phyloP scores from a whole-genome alignment of 352 stramenopile genomes.

The Phytophthora vignae region DNA sequence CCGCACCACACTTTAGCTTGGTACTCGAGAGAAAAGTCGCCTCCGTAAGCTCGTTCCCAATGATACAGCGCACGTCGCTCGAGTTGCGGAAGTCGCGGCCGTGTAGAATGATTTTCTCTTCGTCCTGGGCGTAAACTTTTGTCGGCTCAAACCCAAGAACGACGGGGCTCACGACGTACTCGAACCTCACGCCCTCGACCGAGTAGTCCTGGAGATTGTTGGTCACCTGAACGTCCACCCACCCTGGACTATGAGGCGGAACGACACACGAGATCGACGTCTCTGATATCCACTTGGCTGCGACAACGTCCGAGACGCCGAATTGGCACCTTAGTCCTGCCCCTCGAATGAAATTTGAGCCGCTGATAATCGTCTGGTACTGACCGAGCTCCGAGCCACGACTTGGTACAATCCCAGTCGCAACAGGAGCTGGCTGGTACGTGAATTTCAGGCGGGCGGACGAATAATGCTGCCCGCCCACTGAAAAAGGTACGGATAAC shows the following conservation, averaged over 20 bases:
- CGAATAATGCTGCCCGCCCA: slow-evolving; percentile 28
- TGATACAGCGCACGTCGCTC: slow-evolving; percentile 40
- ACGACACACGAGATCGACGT: slow-evolving; percentile 39
- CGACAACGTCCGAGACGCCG: slow-evolving; percentile 40
- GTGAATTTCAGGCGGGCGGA: slow-evolving; percentile 21
- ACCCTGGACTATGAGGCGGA: slow-evolving; percentile 35
- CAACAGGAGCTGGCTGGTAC: slow-evolving; percentile 33
- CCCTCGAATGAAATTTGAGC: slow-evolving; percentile 46
- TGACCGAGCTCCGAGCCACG: slow-evolving; percentile 41
- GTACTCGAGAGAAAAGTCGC: slow-evolving; percentile 39
- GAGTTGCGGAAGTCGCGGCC: slow-evolving; percentile 53
- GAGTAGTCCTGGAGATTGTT: slow-evolving; percentile 73
- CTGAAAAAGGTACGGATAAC: slow-evolving; percentile 32
- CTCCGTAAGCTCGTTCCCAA: slow-evolving; percentile 40
- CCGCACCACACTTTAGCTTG: slow-evolving; percentile 28
- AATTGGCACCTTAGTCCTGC: slow-evolving; percentile 52
- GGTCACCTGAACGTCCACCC: slow-evolving; percentile 51
- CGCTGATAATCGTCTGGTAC: slow-evolving; percentile 39
- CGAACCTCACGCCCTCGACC: slow-evolving; percentile 29
- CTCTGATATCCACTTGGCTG: slow-evolving; percentile 47
- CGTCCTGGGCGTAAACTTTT: slow-evolving; percentile 13
- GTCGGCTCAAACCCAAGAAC: slow-evolving; percentile 46
- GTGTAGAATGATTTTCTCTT: slow-evolving; percentile 24
- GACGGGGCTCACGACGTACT: slow-evolving; percentile 47
- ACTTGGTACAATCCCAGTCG: slow-evolving; percentile 24